Percentiles rank a stretch among this genome's conserved stretches.
phyloP scores from a whole-genome alignment of 108 stramenopile genomes.

The Cyclotella cryptica region DNA sequence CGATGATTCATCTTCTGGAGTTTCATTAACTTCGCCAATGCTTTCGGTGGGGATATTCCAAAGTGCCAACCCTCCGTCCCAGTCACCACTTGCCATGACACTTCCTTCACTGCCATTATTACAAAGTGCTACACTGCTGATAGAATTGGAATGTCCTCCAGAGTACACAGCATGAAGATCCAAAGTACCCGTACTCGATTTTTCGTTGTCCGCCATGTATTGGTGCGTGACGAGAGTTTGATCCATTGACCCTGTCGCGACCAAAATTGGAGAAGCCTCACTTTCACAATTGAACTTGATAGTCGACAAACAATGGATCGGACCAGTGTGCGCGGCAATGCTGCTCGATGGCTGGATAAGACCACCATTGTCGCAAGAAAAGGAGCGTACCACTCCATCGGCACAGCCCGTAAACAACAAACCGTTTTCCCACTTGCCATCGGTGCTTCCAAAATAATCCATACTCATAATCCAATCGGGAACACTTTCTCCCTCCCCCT shows the following conservation, averaged over 20 bases:
- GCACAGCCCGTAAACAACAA: conserved; percentile 56
- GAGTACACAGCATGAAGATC: conserved; percentile 44
- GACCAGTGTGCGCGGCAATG: conserved; percentile 62
- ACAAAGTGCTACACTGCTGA: conserved; percentile 65
- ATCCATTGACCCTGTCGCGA: conserved; percentile 84
- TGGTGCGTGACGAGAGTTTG: conserved; percentile 72
- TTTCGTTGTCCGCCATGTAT: conserved; percentile 19
- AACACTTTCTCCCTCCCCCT: conserved; percentile 63
- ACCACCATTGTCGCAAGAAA: conserved; percentile 14
- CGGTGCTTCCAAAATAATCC: conserved; percentile 17
- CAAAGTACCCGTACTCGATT: conserved; percentile 1
- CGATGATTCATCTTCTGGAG: neutral
- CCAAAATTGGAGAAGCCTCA: conserved; percentile 16
- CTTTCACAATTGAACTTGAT: conserved; percentile 5
- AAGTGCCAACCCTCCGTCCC: conserved; percentile 74
- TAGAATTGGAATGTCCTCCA: conserved; percentile 60
- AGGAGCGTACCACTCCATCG: conserved; percentile 73
- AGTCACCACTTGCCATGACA: conserved; percentile 80
- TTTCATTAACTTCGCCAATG: conserved; percentile 14
- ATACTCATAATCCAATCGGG: conserved; percentile 87
- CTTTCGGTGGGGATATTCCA: conserved; percentile 59
- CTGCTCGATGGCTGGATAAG: conserved; percentile 10
- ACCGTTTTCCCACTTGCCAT: neutral
- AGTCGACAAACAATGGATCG: conserved; percentile 72
- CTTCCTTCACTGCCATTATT: neutral